Conservation (phyloP, 129 eudicot genomes). For the Centaurea solstitialis region DNA sequence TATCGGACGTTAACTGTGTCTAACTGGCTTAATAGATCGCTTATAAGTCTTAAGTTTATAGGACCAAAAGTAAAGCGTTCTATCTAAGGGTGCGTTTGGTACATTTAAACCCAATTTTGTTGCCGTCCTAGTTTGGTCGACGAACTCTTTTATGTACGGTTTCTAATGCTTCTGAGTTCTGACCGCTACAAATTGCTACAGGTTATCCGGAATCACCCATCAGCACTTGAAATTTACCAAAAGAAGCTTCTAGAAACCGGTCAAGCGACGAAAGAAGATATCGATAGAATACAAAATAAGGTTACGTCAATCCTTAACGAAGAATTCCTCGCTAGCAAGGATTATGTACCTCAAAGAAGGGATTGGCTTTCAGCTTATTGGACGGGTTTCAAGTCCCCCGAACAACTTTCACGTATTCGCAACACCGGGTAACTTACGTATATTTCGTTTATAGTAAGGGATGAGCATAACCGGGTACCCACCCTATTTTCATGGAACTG, state of each 20-base stretch:
- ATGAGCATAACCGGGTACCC: no score
- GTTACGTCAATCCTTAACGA: constrained; percentile 76
- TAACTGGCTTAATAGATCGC: no score
- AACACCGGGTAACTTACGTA: constrained; percentile 77
- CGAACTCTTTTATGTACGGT: not conserved
- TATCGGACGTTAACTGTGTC: no score
- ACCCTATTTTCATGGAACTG: no score
- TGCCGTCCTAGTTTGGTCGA: not conserved
- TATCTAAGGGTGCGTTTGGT: no score
- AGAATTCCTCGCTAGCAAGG: constrained; percentile 89
- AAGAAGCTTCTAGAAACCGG: constrained; percentile 77
- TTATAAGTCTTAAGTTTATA: no score
- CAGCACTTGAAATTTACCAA: constrained; percentile 77
- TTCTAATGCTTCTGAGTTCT: constrained; percentile 1
- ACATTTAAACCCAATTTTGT: no score
- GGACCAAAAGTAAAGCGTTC: no score
- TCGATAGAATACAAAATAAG: constrained; percentile 68
- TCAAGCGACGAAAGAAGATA: constrained; percentile 69
- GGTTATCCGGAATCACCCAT: constrained; percentile 89
- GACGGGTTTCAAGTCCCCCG: constrained; percentile 91
- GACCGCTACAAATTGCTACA: constrained; percentile 22
- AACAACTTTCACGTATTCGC: constrained; percentile 90
- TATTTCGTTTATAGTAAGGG: not conserved
- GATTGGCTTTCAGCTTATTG: constrained; percentile 98
- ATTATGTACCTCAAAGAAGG: constrained; percentile 69